Evolutionary conservation across 805 yeast genomes (phyloP), one percentile per base, ranked within the genome.

Genomic region (Zygotorulaspora chibaensis): DNA sequence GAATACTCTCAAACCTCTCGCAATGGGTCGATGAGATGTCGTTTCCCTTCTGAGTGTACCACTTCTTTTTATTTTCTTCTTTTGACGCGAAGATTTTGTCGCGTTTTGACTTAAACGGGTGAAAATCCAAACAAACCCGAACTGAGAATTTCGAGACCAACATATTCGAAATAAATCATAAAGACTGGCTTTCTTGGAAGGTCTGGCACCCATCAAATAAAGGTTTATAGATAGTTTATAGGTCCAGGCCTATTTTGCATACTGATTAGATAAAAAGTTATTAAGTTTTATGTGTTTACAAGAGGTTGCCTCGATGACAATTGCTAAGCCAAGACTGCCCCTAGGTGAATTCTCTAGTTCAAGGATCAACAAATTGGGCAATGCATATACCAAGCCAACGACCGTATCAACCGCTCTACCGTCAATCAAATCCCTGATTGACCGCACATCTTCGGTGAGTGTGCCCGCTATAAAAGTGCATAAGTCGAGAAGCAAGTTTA

Each of bases 1-100:
- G 77, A 38, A 70, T 74, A 40, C 68, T 75, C 10, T 83, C 95
- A 29, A 69, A 75, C 16, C 67, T 91, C 55, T 67, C 75, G 15
- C 74, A 79, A 15, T 85, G 90, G 69, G 87, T 83, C 7, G 67
- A 68, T 41, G 59, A 67, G 16, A 69, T 87, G 57, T 75, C 79
- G 41, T 71, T 84, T 51, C 69, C 70, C 11, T 40, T 63, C 52
- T 63, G 45, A 34, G n/a, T 35, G 28, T 33, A 33, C 36, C 36
- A 17, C 16, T n/a, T 33, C 16, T 17, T n/a, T 16, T 33, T 33
- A 9, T 16, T 33, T 33, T 17, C 20, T 10, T n/a, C 16, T 17
- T 33, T 6, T 29, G 33, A 45, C 48, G 44, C 48, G 48, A 40
- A 16, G 15, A 29, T 29, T 33, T 36, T 39, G 35, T 45, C 48